Conservation (phyloP, 495 filamentous ascomycete genomes). For the Talaromyces borbonicus region DNA sequence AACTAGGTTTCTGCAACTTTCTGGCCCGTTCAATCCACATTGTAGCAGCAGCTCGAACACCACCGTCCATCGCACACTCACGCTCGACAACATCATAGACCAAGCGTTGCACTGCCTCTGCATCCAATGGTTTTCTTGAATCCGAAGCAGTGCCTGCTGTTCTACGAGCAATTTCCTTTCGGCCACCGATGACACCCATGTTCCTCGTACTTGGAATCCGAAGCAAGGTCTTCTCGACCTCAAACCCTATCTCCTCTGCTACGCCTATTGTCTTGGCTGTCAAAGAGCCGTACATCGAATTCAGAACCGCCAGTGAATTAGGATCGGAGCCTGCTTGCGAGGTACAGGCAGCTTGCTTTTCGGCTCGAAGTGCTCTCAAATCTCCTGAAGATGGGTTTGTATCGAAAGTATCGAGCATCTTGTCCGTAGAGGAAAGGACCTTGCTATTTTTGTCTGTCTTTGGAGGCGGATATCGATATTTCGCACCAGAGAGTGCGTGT, state of each 20-base stretch:
- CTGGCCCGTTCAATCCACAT: slow-evolving; percentile 38
- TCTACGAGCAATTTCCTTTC: slow-evolving; percentile 10
- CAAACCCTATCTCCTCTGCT: slow-evolving; percentile 60
- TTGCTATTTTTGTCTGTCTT: slow-evolving; percentile 15
- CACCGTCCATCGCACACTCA: slow-evolving; percentile 33
- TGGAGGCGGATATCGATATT: slow-evolving; percentile 58
- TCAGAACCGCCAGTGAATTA: slow-evolving; percentile 15
- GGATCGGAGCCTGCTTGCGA: slow-evolving; percentile 17
- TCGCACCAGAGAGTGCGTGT: slow-evolving; percentile 66
- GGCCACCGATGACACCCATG: slow-evolving; percentile 61
- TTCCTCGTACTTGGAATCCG: slow-evolving; percentile 89
- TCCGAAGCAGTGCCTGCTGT: slow-evolving; percentile 9
- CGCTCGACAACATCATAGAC: slow-evolving; percentile 25
- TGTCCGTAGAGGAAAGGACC: background rate
- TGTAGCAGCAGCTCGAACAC: slow-evolving; percentile 23
- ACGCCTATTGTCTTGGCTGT: slow-evolving; percentile 60
- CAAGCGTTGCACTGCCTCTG: slow-evolving; percentile 4
- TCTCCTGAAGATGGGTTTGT: slow-evolving; percentile 28
- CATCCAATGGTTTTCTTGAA: background rate
- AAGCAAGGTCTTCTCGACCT: slow-evolving; percentile 67
- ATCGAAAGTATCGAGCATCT: background rate
- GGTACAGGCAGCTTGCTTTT: slow-evolving; percentile 24
- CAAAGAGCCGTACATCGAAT: slow-evolving; percentile 63
- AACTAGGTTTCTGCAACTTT: slow-evolving; percentile 17
- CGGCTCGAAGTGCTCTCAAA: slow-evolving; percentile 31